Base-by-base conservation (phyloP, 1,284 basidiomycete species). In the Phaffia rhodozyma region DNA sequence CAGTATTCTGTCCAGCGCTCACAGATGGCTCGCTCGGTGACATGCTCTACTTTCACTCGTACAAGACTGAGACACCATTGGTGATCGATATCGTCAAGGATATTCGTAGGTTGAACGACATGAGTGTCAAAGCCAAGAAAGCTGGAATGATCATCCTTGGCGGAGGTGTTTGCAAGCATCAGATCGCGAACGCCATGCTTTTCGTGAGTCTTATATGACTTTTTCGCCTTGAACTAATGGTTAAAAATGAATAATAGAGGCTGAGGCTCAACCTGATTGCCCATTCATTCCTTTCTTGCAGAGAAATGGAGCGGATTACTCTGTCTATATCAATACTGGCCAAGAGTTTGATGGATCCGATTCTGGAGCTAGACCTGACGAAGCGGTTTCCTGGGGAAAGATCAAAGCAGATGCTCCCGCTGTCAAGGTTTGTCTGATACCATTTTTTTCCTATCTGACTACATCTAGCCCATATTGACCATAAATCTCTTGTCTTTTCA, bases 301-400 rank as follows among this genome's bases (percentile, higher is more conserved):
- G 92, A 84, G 94, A 49, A 98, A 98, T 72, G 96, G 96, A 3
- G 96, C 96, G 4, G 96, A 99, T 74, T 98, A 84, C 72, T 91
- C 93, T 3, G 94, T 99, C 18, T 98, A 89, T 74, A 96, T 99
- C 70, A 98, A 98, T 73, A 98, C 94, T 0, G 94, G 94, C 0
- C 94, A 98, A 78, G 94, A 98, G 78, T 98, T 97, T 71, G 96
- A 98, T 73, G 94, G 94, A 0, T 96, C 92, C 4, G 94, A 99
- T 75, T 93, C 92, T 16, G 96, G 94, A 16, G 96, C 96, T 21
- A 80, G 91, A 65, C 96, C 96, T 21, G 96, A 99, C 72, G 94
- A 99, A 75, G 96, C 94, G 3, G 84, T 99, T 25, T 94, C 90
- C n/a, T 99, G 94, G 94, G 96, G 94, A 5, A 99, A 98, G 79